Conservation (phyloP, 768 basidiomycete species). For the Tricholomella constricta region DNA sequence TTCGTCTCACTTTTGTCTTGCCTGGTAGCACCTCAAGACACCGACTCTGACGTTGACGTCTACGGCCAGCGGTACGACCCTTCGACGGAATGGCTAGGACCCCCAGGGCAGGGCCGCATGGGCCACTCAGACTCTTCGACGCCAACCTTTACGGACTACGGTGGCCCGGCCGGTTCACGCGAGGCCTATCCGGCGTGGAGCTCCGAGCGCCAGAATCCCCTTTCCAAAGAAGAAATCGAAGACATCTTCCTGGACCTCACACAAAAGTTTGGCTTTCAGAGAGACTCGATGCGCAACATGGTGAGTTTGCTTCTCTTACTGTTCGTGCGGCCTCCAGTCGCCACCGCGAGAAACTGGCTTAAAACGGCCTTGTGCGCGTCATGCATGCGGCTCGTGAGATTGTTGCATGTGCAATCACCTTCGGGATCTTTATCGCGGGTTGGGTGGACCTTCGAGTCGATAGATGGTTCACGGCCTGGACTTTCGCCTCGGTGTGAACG, state of each 20-base stretch:
- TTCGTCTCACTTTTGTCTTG: constrained; percentile 18
- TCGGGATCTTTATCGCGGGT: background rate
- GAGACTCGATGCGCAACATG: constrained; percentile 95
- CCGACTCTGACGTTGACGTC: constrained; percentile 78
- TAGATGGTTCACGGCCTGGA: too few species aligned
- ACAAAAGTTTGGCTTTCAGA: constrained; percentile 98
- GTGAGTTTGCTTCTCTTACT: constrained; percentile 39
- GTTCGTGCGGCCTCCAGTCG: constrained; percentile 4
- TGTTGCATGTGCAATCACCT: background rate
- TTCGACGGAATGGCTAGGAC: constrained; percentile 76
- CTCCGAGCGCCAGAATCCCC: constrained; percentile 87
- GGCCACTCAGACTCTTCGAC: constrained; percentile 72
- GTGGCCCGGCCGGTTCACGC: constrained; percentile 53
- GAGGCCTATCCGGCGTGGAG: constrained; percentile 97
- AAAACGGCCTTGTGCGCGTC: constrained; percentile 5
- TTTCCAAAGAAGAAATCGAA: constrained; percentile 99
- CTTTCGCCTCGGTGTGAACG: too few species aligned
- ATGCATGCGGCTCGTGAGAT: constrained; percentile 3
- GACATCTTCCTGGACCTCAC: constrained; percentile 97
- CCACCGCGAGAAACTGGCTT: constrained; percentile 14
- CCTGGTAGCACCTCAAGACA: constrained; percentile 70
- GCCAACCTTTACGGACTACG: constrained; percentile 70
- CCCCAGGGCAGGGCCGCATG: constrained; percentile 46
- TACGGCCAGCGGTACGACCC: constrained; percentile 71
- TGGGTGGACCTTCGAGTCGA: too few species aligned